Percentiles rank a stretch among this genome's conserved stretches.
phyloP scores from a whole-genome alignment of 1,284 basidiomycete genomes.

The Violaceomyces palustris region DNA sequence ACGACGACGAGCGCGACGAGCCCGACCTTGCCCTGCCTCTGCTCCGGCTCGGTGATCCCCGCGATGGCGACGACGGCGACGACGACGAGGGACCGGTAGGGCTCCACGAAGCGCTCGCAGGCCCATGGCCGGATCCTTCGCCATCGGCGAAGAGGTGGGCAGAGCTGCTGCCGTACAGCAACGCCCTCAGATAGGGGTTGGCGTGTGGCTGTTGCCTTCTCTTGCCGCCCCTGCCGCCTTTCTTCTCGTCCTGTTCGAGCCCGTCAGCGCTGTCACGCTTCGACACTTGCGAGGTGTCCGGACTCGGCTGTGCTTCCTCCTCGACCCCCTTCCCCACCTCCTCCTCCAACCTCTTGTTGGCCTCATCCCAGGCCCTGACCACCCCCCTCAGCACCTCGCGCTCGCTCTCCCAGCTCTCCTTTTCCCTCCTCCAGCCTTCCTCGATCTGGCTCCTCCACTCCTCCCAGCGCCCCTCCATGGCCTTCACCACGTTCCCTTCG shows the following conservation, averaged over 20 bases:
- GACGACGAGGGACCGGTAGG: constrained; percentile 9
- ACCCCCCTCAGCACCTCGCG: constrained; percentile 69
- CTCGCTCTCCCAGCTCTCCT: constrained; percentile 76
- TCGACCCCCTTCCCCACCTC: constrained; percentile 7
- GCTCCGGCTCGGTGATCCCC: background rate
- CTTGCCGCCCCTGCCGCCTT: constrained; percentile 8
- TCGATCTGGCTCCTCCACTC: constrained; percentile 55
- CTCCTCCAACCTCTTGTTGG: constrained; percentile 55
- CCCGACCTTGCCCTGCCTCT: constrained; percentile 8
- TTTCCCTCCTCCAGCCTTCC: constrained; percentile 57
- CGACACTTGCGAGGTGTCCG: background rate
- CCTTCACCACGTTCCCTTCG: constrained; percentile 54
- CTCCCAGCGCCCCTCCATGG: constrained; percentile 72
- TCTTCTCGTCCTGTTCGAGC: constrained; percentile 1
- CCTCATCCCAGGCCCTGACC: constrained; percentile 75
- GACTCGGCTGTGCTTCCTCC: background rate
- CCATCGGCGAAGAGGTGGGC: constrained; percentile 12
- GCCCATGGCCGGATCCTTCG: background rate
- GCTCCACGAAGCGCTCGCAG: background rate
- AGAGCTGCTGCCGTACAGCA: constrained; percentile 26
- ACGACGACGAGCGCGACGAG: constrained; percentile 8
- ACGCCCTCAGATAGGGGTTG: constrained; percentile 28
- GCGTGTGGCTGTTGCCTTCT: constrained; percentile 22
- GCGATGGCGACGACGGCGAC: background rate
- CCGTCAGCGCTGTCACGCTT: background rate